Evolutionary conservation across 2,329 filamentous ascomycete species (phyloP).

Genomic region (Sclerotinia subarctica): DNA sequence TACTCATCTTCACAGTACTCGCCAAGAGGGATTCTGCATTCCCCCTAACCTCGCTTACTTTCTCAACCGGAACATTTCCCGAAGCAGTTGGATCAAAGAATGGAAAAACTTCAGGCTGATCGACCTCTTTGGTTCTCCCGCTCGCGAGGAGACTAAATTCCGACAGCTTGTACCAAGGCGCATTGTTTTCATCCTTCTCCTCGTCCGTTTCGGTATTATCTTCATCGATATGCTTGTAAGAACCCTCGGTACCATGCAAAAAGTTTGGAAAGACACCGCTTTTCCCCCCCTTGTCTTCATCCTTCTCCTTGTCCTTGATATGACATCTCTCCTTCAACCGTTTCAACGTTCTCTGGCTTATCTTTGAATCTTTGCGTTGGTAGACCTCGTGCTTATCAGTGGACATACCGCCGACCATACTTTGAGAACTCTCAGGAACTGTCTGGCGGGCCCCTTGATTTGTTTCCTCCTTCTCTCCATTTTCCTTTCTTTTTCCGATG

Average conservation of each 20-base stretch:
- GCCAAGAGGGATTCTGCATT: background rate
- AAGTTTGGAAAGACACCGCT: accelerated
- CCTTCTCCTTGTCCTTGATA: background rate
- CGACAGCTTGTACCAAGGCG: background rate
- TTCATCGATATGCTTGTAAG: background rate
- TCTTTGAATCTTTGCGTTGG: background rate
- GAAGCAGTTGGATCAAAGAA: background rate
- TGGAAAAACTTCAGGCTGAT: too few species aligned
- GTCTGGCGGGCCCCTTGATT: background rate
- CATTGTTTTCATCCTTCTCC: background rate
- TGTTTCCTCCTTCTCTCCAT: too few species aligned
- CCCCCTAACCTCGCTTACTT: background rate
- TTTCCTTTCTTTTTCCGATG: background rate
- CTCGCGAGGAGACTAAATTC: accelerated
- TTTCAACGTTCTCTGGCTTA: background rate
- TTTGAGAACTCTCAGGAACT: too few species aligned
- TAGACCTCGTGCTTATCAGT: background rate
- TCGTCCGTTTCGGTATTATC: background rate
- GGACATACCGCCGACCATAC: too few species aligned
- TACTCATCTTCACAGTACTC: background rate
- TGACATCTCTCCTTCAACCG: accelerated
- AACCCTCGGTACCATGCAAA: background rate
- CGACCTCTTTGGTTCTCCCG: background rate
- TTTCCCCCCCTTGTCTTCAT: background rate
- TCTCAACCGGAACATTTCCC: background rate